phyloP scores from a whole-genome alignment of 192 early-diverging fungal species.

The Coemansia asiatica region DNA sequence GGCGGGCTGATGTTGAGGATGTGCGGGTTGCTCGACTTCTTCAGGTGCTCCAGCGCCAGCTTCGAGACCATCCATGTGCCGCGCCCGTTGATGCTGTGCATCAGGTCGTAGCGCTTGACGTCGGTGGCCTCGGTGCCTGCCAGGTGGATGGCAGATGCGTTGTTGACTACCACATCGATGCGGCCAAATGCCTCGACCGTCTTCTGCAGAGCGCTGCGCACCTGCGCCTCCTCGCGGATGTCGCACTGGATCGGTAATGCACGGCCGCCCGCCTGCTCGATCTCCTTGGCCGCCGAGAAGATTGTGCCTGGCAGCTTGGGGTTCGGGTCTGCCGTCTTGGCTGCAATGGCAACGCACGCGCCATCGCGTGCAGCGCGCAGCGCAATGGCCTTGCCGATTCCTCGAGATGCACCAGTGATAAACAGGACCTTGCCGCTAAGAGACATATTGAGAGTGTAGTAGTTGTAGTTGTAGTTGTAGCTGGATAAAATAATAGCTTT shows the following conservation, averaged over 20 bases:
- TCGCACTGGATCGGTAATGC: constrained; percentile 80
- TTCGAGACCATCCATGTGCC: constrained; percentile 81
- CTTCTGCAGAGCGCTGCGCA: constrained; percentile 64
- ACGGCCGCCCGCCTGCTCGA: constrained; percentile 71
- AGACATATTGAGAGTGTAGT: constrained; percentile 29
- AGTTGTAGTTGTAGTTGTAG: not conserved
- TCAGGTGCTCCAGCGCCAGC: constrained; percentile 63
- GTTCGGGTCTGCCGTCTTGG: constrained; percentile 72
- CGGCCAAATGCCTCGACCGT: constrained; percentile 71
- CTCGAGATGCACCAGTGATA: constrained; percentile 64
- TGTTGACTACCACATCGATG: constrained; percentile 83
- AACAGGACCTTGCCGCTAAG: constrained; percentile 59
- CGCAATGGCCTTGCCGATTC: constrained; percentile 81
- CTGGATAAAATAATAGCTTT: not conserved
- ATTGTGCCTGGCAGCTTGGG: constrained; percentile 83
- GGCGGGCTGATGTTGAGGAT: constrained; percentile 76
- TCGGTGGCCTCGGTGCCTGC: constrained; percentile 60
- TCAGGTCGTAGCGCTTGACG: constrained; percentile 70
- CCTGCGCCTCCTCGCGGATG: constrained; percentile 77
- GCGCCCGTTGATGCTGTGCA: constrained; percentile 75
- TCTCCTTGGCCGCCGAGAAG: constrained; percentile 71
- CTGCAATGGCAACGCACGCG: constrained; percentile 70
- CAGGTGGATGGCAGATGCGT: constrained; percentile 73
- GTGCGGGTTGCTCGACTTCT: constrained; percentile 68
- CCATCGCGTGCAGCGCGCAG: constrained; percentile 66